These are phyloP conservation scores for Dittrichia graveolens DNA, from an alignment of 129 eudicot genomes.

Conservation along the genomic window DNA sequence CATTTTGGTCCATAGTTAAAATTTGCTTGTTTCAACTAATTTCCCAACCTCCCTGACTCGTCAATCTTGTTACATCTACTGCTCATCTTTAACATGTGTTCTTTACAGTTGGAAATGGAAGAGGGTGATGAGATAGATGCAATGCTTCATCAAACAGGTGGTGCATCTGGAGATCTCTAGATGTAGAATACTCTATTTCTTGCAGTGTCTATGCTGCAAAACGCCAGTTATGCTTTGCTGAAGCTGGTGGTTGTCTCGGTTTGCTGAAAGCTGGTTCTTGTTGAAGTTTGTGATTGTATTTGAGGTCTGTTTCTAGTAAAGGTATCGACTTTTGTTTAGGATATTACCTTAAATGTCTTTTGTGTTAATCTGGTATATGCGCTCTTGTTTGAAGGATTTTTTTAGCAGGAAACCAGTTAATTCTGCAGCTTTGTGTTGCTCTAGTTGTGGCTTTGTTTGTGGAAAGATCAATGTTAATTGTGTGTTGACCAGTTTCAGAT, in stretches of 20 bases:
- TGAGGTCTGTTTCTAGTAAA: slow-evolving; percentile 4
- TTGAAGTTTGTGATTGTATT: background rate
- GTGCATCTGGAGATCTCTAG: slow-evolving; percentile 10
- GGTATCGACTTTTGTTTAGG: background rate
- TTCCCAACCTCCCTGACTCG: no score
- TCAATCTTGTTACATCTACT: no score
- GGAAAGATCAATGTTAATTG: background rate
- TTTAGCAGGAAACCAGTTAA: background rate
- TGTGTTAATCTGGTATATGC: slow-evolving; percentile 22
- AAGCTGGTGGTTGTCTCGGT: slow-evolving; percentile 14
- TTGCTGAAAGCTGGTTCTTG: background rate
- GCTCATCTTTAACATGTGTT: slow-evolving; percentile 16
- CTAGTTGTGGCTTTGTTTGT: background rate
- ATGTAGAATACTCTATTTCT: background rate
- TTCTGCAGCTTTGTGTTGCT: background rate
- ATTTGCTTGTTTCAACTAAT: no score
- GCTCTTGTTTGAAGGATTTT: slow-evolving; percentile 13
- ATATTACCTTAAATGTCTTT: slow-evolving; percentile 9
- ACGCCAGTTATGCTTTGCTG: background rate
- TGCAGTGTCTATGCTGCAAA: background rate
- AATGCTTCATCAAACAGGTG: slow-evolving; percentile 76
- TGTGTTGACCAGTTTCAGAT: background rate
- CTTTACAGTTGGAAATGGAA: slow-evolving; percentile 77
- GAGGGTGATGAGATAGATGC: slow-evolving; percentile 90
- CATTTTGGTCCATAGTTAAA: no score